Conservation (phyloP, 139 green algal genomes). For the Astrephomene gubernaculifera region DNA sequence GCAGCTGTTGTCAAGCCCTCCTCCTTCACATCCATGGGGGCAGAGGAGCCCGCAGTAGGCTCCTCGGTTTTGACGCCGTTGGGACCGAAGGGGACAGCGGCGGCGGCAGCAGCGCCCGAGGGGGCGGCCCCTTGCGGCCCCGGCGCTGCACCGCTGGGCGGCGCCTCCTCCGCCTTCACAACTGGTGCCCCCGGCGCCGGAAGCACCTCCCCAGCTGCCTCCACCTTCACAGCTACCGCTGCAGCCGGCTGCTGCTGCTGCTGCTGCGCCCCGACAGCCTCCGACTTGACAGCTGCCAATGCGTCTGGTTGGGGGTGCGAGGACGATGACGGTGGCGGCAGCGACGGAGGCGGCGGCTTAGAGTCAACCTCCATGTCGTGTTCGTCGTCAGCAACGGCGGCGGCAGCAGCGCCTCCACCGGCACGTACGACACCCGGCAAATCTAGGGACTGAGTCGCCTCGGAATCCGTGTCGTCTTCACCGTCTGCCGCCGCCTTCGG, state of each 20-base stretch:
- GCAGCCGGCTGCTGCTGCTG: background rate
- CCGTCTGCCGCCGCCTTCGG: background rate
- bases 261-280: background rate
- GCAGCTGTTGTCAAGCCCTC: too few species aligned
- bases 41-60: too few species aligned
- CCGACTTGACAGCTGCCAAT: background rate
- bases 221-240: background rate
- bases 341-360: constrained; percentile 12
- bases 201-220: background rate
- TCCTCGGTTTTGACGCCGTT: too few species aligned
- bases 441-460: constrained; percentile 7
- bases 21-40: too few species aligned
- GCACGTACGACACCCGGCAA: background rate
- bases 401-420: background rate
- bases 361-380: constrained; percentile 39
- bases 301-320: too few species aligned
- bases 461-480: background rate
- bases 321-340: background rate
- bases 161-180: constrained; percentile 9
- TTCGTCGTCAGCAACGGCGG: too few species aligned
- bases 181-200: background rate
- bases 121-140: too few species aligned
- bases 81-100: too few species aligned
- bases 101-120: background rate
- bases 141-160: too few species aligned